Base-by-base conservation (phyloP, 2,329 filamentous ascomycete species). In the Apiospora aurea region DNA sequence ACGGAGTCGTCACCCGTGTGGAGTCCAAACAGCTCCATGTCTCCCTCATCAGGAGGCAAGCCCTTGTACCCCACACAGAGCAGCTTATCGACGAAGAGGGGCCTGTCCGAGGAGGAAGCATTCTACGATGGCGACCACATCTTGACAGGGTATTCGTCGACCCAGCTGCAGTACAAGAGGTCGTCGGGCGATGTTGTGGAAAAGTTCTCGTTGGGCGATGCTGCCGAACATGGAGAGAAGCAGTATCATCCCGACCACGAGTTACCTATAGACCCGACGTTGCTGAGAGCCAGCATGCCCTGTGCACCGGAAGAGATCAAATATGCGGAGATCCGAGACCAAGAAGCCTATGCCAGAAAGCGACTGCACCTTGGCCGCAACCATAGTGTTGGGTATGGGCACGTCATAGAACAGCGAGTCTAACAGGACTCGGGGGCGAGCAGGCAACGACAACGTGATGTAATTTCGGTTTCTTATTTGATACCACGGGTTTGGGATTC, bases 161-260 rank as follows among this genome's bases (percentile, higher is more conserved):
- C 29, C 13, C 29, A 51, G n/a, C 47, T 69, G 21, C n/a, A 41
- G 29, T 69, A 69, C 10, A 53, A 41, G 26, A 57, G 68, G 21
- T 47, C 68, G 21, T 51, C 68, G 16, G 68, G 68, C 7, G 46
- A 51, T 18, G n/a, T 26, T 21, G 46, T 51, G 4, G 16, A 51
- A n/a, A 69, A 69, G 47, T 57, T 51, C 47, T 69, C 68, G 47
- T 47, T 69, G 2, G 68, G 68, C 68, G 47, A 69, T 18, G 68
- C 46, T 47, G 68, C 47, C 11, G 46, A 16, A n/a, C 1, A 1
- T 18, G 34, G 34, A 41, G 57, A 64, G 57, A 41, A 64, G 57
- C 57, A 64, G 57, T 64, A 64, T n/a, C 57, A 64, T 13, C 57
- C 57, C 6, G 57, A 64, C 57, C 57, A 64, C 57, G 18, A 14